Conservation (phyloP, 352 stramenopile genomes). For the Pythium apleroticum region DNA sequence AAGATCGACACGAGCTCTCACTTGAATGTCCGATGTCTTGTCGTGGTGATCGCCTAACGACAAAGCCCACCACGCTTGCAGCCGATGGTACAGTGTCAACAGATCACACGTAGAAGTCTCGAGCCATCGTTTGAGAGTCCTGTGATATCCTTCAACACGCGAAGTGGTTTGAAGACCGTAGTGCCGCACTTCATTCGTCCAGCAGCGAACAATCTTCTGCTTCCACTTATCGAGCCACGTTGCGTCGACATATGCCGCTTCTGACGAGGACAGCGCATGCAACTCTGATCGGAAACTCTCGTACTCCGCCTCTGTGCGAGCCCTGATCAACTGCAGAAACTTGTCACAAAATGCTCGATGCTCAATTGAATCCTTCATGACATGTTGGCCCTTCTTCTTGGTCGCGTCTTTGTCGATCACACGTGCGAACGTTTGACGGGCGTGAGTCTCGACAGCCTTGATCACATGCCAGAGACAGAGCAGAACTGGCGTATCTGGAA, state of each 20-base stretch:
- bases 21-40: not conserved
- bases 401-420: not conserved
- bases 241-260: not conserved
- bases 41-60: not conserved
- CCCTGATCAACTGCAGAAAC: not conserved
- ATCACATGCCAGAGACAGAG: constrained; percentile 7
- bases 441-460: constrained; percentile 2
- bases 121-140: not conserved
- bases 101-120: not conserved
- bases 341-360: not conserved
- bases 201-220: not conserved
- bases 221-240: not conserved
- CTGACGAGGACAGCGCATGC: not conserved
- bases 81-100: not conserved
- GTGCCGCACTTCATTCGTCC: not conserved
- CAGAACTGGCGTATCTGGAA: not conserved
- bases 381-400: too few relatives aligned
- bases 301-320: not conserved
- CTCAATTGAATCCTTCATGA: not conserved
- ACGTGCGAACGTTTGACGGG: not conserved
- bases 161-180: not conserved
- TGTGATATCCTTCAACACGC: constrained; percentile 1
- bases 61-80: not conserved
- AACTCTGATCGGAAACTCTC: not conserved
- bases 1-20: too few relatives aligned